A percentile compares a stretch with the other conserved stretches of the same genome.
Evolutionary conservation across 139 green algal genomes (phyloP).

Genomic region (Chlorella sp.): DNA sequence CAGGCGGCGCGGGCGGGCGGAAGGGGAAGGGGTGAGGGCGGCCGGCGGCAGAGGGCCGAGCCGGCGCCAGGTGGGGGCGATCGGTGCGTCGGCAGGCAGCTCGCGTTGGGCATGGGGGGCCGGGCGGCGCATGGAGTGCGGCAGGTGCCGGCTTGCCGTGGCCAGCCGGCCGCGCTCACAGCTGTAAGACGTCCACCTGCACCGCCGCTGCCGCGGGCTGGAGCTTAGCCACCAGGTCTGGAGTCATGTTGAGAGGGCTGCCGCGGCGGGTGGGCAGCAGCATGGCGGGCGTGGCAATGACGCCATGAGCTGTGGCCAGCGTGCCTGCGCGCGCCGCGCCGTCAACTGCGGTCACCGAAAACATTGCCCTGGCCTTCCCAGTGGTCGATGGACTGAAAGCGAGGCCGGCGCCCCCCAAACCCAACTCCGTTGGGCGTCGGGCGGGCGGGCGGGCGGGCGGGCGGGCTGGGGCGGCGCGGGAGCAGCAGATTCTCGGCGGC

Average conservation of each 20-base stretch:
- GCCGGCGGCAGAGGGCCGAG: background rate
- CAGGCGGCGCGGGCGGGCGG: background rate
- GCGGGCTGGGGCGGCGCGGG: too few relatives aligned
- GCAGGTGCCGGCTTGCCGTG: background rate
- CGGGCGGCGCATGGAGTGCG: background rate
- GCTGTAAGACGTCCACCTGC: slow-evolving; percentile 56
- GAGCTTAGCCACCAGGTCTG: slow-evolving; percentile 59
- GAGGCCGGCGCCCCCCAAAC: too few relatives aligned
- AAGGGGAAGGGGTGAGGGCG: background rate
- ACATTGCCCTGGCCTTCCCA: too few relatives aligned
- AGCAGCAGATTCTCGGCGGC: too few relatives aligned
- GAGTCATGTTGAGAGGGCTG: slow-evolving; percentile 49
- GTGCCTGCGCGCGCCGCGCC: slow-evolving; percentile 13
- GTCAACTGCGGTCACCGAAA: background rate
- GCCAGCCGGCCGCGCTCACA: slow-evolving; percentile 44
- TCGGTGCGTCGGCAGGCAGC: too few relatives aligned
- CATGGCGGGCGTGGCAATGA: slow-evolving; percentile 48
- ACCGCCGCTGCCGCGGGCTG: slow-evolving; percentile 34
- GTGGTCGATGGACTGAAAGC: too few relatives aligned
- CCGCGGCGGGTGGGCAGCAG: slow-evolving; percentile 64
- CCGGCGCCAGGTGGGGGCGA: too few relatives aligned
- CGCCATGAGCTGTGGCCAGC: background rate
- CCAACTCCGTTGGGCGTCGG: too few relatives aligned
- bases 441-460: too few relatives aligned
- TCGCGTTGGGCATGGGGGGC: background rate